Percentiles rank a stretch among this genome's conserved stretches.
phyloP scores from a whole-genome alignment of 495 filamentous ascomycete species.

The Recurvomyces mirabilis region DNA sequence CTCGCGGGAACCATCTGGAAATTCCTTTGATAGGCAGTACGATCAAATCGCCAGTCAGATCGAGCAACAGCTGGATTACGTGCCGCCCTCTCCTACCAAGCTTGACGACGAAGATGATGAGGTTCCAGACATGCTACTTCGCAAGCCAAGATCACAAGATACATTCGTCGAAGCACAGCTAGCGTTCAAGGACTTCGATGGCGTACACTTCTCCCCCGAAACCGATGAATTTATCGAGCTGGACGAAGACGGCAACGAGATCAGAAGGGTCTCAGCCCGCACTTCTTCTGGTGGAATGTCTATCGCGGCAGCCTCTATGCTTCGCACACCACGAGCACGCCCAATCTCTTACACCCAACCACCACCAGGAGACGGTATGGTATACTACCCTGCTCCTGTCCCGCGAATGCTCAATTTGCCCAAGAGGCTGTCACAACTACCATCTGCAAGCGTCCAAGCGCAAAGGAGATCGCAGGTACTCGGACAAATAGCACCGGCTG shows the following conservation, averaged over 20 bases:
- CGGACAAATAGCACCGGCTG: constrained; percentile 30
- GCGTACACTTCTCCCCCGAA: constrained; percentile 63
- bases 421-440: constrained; percentile 68
- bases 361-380: constrained; percentile 60
- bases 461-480: constrained; percentile 50
- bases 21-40: constrained; percentile 18
- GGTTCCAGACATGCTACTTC: constrained; percentile 22
- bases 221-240: constrained; percentile 25
- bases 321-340: constrained; percentile 31
- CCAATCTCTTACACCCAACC: constrained; percentile 49
- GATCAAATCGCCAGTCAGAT: constrained; percentile 16
- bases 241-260: constrained; percentile 28
- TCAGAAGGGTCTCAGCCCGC: constrained; percentile 17
- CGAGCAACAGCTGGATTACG: constrained; percentile 5
- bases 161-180: constrained; percentile 55
- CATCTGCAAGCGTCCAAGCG: constrained; percentile 48
- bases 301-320: constrained; percentile 24
- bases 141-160: constrained; percentile 44
- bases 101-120: not conserved
- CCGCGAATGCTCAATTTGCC: constrained; percentile 88
- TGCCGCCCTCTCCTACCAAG: constrained; percentile 11
- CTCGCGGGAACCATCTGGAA: constrained; percentile 6
- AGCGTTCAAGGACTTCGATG: constrained; percentile 87
- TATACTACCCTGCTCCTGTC: constrained; percentile 91
- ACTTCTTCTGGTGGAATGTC: constrained; percentile 13